A percentile compares a stretch with the other conserved stretches of the same genome.
Conservation (phyloP, 495 filamentous ascomycete genomes). For the Penicillium chermesinum region DNA sequence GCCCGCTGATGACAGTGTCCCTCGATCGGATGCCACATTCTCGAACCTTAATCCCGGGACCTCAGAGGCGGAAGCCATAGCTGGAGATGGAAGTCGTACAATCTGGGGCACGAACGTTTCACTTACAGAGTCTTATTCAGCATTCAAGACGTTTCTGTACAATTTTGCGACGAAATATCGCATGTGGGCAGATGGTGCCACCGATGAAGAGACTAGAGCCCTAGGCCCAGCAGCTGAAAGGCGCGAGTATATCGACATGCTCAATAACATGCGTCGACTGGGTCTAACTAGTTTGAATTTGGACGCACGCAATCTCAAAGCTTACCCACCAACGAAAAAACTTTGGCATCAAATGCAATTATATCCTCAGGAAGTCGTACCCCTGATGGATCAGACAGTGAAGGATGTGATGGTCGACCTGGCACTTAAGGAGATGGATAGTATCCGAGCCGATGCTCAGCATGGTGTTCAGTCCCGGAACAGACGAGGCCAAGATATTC, state of each 20-base stretch:
- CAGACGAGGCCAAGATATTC: conserved; percentile 24
- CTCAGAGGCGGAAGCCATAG: conserved; percentile 84
- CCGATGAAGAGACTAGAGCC: conserved; percentile 64
- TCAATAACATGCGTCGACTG: conserved; percentile 84
- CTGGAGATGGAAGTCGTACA: conserved; percentile 69
- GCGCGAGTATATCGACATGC: conserved; percentile 76
- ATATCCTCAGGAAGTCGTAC: conserved; percentile 93
- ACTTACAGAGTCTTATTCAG: conserved; percentile 76
- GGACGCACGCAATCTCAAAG: conserved; percentile 82
- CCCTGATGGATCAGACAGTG: conserved; percentile 89
- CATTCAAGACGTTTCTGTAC: conserved; percentile 84
- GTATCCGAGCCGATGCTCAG: conserved; percentile 55
- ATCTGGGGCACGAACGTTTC: conserved; percentile 99
- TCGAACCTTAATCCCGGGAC: conserved; percentile 83
- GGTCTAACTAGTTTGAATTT: conserved; percentile 80
- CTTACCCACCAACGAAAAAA: conserved; percentile 87
- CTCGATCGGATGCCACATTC: conserved; percentile 76
- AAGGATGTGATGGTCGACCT: conserved; percentile 93
- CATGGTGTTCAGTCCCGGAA: conserved; percentile 25
- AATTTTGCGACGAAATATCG: conserved; percentile 92
- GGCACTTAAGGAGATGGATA: conserved; percentile 73
- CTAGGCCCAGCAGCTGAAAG: conserved; percentile 55
- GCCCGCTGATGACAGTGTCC: conserved; percentile 51
- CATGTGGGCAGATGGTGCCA: conserved; percentile 78
- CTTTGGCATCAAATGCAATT: conserved; percentile 91